Evolutionary conservation across 2,329 filamentous ascomycete species (phyloP).

Genomic region (Massarina eburnea): DNA sequence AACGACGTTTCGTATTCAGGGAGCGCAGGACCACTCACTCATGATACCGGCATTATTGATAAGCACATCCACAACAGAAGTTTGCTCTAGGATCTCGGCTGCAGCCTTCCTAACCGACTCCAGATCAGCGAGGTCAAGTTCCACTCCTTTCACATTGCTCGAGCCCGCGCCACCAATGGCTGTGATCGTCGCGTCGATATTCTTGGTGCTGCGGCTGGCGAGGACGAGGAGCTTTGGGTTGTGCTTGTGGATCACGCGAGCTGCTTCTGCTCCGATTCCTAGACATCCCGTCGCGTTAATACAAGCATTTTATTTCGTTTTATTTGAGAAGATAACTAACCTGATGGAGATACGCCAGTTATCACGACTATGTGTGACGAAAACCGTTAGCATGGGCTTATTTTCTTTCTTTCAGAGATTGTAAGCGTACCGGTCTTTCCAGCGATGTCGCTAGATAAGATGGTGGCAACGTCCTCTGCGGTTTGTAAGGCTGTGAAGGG

Average conservation of each 20-base stretch:
- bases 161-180: conserved; percentile 26
- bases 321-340: not conserved
- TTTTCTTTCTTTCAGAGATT: not conserved
- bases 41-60: conserved; percentile 46
- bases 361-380: conserved; percentile 8
- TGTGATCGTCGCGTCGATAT: conserved; percentile 38
- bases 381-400: not conserved
- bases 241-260: conserved; percentile 11
- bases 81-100: conserved; percentile 15
- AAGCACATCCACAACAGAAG: conserved; percentile 41
- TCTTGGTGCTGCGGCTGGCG: conserved; percentile 42
- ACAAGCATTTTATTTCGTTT: not conserved
- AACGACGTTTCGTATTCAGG: not conserved
- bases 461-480: conserved; percentile 4
- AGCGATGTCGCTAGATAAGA: conserved; percentile 1
- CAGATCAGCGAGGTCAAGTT: conserved; percentile 36
- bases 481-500: conserved; percentile 1
- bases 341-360: conserved; percentile 6
- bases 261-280: conserved; percentile 12
- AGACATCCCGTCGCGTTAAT: not conserved
- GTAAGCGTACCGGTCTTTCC: conserved; percentile 7
- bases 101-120: conserved; percentile 33
- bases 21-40: conserved; percentile 3
- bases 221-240: conserved; percentile 14
- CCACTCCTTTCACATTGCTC: conserved; percentile 8